A percentile compares a stretch with the other conserved stretches of the same genome.
phyloP scores from a whole-genome alignment of 208 protist genomes.

The Trypanosoma brucei region DNA sequence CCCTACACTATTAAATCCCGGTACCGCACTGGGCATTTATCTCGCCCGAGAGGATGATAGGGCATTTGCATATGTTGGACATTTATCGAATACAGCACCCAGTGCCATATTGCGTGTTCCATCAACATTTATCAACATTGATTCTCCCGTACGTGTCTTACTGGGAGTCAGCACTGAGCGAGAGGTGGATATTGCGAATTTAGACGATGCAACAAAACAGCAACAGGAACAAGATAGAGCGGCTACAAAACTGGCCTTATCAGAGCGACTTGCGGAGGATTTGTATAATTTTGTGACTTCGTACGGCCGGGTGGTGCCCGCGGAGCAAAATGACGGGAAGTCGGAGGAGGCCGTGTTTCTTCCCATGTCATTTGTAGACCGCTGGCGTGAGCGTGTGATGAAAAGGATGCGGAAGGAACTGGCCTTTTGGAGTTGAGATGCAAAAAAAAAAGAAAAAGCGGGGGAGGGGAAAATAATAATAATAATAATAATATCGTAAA shows the following conservation, averaged over 20 bases:
- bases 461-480: neutral
- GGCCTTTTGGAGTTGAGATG: constrained; percentile 38
- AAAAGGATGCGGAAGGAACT: constrained; percentile 57
- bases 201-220: constrained; percentile 39
- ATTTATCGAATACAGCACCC: constrained; percentile 42
- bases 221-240: constrained; percentile 36
- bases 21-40: constrained; percentile 52
- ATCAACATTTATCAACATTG: constrained; percentile 24
- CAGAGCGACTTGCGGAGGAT: constrained; percentile 66
- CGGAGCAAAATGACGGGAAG: constrained; percentile 5
- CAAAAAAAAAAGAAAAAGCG: neutral
- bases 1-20: constrained; percentile 31
- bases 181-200: constrained; percentile 47
- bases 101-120: constrained; percentile 55
- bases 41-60: constrained; percentile 48
- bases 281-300: constrained; percentile 67
- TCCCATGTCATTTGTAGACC: constrained; percentile 65
- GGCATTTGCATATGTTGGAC: constrained; percentile 66
- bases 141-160: constrained; percentile 33
- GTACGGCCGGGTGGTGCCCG: constrained; percentile 32
- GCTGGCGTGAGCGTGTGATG: constrained; percentile 44
- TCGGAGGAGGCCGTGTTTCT: constrained; percentile 63
- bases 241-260: constrained; percentile 57
- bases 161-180: constrained; percentile 60
- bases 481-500: no score